Evolutionary conservation across 164 flowering plant species (phyloP), one percentile per base, ranked within the genome.

Genomic region (Brasenia schreberi): DNA sequence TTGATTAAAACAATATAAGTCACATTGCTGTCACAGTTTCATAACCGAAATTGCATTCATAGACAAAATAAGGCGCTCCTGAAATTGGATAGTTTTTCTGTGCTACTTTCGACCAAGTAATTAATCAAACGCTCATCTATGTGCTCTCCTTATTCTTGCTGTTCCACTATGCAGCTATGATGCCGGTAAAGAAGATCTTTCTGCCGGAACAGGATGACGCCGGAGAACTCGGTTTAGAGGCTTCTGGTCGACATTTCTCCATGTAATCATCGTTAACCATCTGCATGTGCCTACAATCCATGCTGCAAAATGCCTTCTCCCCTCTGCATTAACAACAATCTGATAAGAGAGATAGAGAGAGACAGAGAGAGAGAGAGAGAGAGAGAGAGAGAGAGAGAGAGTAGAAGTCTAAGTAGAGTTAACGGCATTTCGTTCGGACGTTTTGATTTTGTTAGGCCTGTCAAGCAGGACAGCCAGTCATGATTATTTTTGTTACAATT

Each of bases 261-360:
- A 77, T 81, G 14, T 80, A 59, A 66, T 90, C 92, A 49, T 88
- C 97, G 68, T 66, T 82, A 71, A 71, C 77, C 5, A 90, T 90
- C 53, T 88, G 89, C 67, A 65, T 79, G 72, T 79, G 75, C 43
- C 97, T 69, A 63, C 94, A 90, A 79, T 90, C 97, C 5, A 72
- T 23, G 71, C 97, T 90, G 45, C 94, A 90, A 69, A 88, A 90
- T 42, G 86, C 97, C 64, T 82, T 90, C 79, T 88, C 97, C 27
- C 97, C 97, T 70, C 95, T 88, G 85, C 66, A 76, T 3, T 49
- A 49, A 5, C 12, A 49, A 49, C 14, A 49, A 49, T 49, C 3
- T 9, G 16, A 9, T 49, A 23, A 23, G 27, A 23, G 27, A 23
- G 27, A 23, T 2, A 7, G 1, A 45, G 53, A 45, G 53, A 45